Percentiles rank a stretch among this genome's conserved stretches.
Conservation (phyloP, 208 protist genomes). For the Novymonas esmeraldas region DNA sequence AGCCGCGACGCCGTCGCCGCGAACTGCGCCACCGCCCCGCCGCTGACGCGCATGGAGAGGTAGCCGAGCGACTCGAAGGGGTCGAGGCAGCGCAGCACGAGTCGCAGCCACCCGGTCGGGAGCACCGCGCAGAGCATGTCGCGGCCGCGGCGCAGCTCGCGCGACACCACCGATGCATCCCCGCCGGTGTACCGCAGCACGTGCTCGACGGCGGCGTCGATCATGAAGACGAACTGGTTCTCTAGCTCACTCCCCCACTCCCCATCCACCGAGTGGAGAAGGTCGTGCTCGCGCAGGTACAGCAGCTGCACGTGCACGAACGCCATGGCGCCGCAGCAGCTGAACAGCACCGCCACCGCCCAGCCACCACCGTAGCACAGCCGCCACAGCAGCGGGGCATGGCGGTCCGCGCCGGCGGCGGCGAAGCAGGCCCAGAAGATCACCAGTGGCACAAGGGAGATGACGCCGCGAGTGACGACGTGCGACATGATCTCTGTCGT, state of each 20-base stretch:
- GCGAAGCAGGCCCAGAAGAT: constrained; percentile 67
- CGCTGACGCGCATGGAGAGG: constrained; percentile 52
- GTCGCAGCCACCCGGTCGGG: constrained; percentile 23
- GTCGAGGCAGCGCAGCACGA: constrained; percentile 54
- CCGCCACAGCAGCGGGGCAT: constrained; percentile 48
- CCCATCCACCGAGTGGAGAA: constrained; percentile 49
- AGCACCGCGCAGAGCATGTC: constrained; percentile 21
- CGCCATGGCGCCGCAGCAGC: constrained; percentile 53
- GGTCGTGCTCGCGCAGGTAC: constrained; percentile 54
- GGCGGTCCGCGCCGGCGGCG: constrained; percentile 46
- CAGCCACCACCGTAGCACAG: constrained; percentile 50
- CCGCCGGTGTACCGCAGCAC: constrained; percentile 33
- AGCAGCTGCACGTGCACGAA: constrained; percentile 48
- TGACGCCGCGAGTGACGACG: constrained; percentile 47
- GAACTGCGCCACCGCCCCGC: constrained; percentile 48
- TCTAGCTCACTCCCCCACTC: constrained; percentile 69
- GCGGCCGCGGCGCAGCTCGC: constrained; percentile 10
- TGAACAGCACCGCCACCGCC: constrained; percentile 52
- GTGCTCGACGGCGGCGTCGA: constrained; percentile 21
- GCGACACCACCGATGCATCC: constrained; percentile 11
- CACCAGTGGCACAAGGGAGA: constrained; percentile 50
- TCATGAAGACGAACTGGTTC: constrained; percentile 34
- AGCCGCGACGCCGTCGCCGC: constrained; percentile 36
- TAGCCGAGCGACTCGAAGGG: constrained; percentile 70
- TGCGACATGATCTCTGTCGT: constrained; percentile 46